Base-by-base conservation (phyloP, 768 basidiomycete genomes). In the Termitomyces sp. region DNA sequence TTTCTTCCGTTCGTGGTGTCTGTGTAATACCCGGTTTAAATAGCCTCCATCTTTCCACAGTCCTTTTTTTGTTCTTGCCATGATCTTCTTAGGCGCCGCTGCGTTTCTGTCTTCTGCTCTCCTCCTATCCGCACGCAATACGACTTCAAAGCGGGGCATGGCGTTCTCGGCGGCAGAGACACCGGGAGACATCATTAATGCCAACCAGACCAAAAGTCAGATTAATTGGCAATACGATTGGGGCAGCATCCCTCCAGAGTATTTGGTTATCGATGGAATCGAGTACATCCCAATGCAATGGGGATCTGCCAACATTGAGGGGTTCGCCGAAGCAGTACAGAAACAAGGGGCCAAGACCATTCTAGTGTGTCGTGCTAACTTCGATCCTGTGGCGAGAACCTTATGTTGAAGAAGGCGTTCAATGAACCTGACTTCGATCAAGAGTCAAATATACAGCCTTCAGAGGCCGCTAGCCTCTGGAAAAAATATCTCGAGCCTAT, bases 401-500 rank as follows among this genome's bases (percentile, higher is more conserved):
- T 79, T 77, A 81, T 78, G 31, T 60, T 53, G 20, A 39, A 37
- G 6, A 49, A 79, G 77, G 66, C 64, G 4, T 74, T 75, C 68
- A 73, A 73, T 54, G 72, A 74, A 51, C 90, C 90, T 5, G 86
- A 94, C 60, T 77, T 83, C 59, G 64, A 64, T 49, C 60, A 74
- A 36, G 73, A 82, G 60, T 73, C 81, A 20, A 78, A 82, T 49
- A 76, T 82, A 44, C 65, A 72, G 31, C 73, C 79, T 6, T 66
- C 66, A 10, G 70, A 73, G 22, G 81, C 80, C 44, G 80, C 82
- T 1, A 68, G 74, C n/a, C 67, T 84, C 9, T 88, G 86, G 86
- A 78, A 75, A 67, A 72, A 78, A 60, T 77, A 80, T 58, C 70
- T 86, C 28, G 74, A 87, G 58, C 85, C 85, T 0, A 65, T 87